Conservation (phyloP, 148 eudicot species). For the Rhododendron griersonianum region DNA sequence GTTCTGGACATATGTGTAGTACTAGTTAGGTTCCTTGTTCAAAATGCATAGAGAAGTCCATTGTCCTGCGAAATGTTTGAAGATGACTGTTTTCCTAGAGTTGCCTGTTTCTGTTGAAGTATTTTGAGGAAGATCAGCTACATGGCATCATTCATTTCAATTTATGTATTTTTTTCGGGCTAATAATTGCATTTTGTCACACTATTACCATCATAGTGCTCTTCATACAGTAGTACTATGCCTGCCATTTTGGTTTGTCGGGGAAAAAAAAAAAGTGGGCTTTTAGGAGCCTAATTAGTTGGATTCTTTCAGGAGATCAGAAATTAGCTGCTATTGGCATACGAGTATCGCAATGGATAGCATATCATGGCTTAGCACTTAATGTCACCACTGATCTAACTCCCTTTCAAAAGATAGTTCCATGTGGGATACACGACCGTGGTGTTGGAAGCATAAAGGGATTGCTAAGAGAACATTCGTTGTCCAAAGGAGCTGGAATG, state of each 20-base stretch:
- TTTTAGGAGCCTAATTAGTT: conserved; percentile 3
- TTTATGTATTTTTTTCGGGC: neutral
- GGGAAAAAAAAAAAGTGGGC: neutral
- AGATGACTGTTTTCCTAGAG: neutral
- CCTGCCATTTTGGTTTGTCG: neutral
- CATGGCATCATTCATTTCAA: neutral
- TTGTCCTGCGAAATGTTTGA: neutral
- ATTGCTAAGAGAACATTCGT: conserved; percentile 30
- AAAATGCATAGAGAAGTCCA: neutral
- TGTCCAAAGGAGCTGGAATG: conserved; percentile 11
- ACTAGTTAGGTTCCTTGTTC: neutral
- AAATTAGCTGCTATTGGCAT: conserved; percentile 88
- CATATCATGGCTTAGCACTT: conserved; percentile 90
- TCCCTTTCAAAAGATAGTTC: conserved; percentile 72
- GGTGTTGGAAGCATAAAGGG: conserved; percentile 79
- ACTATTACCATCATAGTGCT: neutral
- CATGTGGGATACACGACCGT: conserved; percentile 78
- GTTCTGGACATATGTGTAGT: no score
- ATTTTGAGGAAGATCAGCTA: neutral
- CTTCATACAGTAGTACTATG: neutral
- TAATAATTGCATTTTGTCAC: neutral
- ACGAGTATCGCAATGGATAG: conserved; percentile 70
- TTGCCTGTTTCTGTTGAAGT: neutral
- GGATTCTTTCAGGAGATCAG: conserved; percentile 47
- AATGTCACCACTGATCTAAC: conserved; percentile 75